Percentiles rank a stretch among this genome's conserved stretches.
Evolutionary conservation across 2,329 filamentous ascomycete genomes (phyloP).

Genomic region (Talaromyces islandicus): DNA sequence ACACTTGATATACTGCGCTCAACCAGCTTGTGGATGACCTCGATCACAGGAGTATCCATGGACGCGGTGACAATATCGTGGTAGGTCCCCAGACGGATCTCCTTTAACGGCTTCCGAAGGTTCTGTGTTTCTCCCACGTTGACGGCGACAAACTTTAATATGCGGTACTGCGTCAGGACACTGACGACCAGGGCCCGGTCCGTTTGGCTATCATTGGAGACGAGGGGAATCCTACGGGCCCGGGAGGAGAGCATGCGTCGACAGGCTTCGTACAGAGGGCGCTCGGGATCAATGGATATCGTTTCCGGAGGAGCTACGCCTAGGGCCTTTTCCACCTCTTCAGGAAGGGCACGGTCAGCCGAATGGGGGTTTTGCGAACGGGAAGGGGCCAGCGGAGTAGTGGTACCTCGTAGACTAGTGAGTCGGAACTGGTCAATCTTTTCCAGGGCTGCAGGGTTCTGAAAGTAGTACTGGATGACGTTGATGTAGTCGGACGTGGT

Average conservation of each 20-base stretch:
- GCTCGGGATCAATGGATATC: constrained; percentile 86
- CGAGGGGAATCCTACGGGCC: constrained; percentile 85
- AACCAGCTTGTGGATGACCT: constrained; percentile 90
- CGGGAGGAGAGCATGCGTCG: constrained; percentile 89
- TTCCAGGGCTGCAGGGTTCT: constrained; percentile 83
- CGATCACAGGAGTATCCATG: constrained; percentile 88
- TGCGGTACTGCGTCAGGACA: constrained; percentile 96
- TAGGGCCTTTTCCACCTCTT: constrained; percentile 93
- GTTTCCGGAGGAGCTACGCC: constrained; percentile 88
- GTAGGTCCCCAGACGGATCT: constrained; percentile 83
- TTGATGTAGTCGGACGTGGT: constrained; percentile 98
- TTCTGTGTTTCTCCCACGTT: constrained; percentile 85
- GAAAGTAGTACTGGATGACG: constrained; percentile 97
- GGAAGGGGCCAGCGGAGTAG: neutral
- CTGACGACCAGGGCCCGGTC: constrained; percentile 88
- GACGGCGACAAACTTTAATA: constrained; percentile 96
- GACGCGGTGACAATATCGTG: constrained; percentile 69
- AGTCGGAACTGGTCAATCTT: constrained; percentile 91
- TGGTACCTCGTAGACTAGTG: constrained; percentile 77
- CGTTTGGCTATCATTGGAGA: constrained; percentile 92
- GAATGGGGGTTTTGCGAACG: neutral
- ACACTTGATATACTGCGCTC: constrained; percentile 90
- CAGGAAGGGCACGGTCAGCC: neutral
- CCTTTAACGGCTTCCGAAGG: constrained; percentile 77
- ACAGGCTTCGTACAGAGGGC: constrained; percentile 90